These are phyloP conservation scores for Leptodontidium sp. DNA, from an alignment of 2,329 filamentous ascomycete species.

Conservation along the genomic window DNA sequence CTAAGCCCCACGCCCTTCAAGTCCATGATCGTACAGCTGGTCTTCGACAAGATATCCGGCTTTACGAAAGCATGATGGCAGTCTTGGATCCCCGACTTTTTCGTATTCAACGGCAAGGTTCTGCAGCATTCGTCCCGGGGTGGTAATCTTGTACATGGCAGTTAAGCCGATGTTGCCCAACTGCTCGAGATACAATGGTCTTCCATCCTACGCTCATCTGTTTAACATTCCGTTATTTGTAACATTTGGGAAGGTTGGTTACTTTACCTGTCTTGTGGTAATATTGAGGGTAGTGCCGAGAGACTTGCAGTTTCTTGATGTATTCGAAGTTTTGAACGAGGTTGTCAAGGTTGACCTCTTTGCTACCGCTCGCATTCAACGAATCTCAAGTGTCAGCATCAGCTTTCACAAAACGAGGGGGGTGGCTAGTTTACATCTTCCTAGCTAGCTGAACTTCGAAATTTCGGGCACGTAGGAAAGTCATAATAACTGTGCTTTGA, in stretches of 20 bases:
- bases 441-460: constrained; percentile 87
- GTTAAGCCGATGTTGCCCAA: constrained; percentile 90
- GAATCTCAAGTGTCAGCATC: constrained; percentile 69
- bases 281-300: constrained; percentile 96
- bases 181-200: constrained; percentile 96
- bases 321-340: constrained; percentile 85
- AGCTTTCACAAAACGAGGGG: not conserved
- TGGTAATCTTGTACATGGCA: constrained; percentile 93
- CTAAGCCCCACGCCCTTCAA: constrained; percentile 90
- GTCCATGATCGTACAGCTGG: constrained; percentile 98
- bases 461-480: constrained; percentile 92
- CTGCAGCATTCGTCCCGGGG: constrained; percentile 89
- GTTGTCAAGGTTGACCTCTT: constrained; percentile 84
- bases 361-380: constrained; percentile 90
- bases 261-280: constrained; percentile 97
- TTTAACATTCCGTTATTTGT: too few species aligned
- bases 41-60: constrained; percentile 87
- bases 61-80: constrained; percentile 95
- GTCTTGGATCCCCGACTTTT: constrained; percentile 88
- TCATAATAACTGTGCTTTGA: constrained; percentile 97
- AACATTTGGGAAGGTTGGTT: constrained; percentile 23
- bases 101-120: constrained; percentile 99
- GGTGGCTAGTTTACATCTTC: constrained; percentile 71
- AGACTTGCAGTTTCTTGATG: constrained; percentile 82
- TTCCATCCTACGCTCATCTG: constrained; percentile 75